Evolutionary conservation across 768 basidiomycete genomes (phyloP).

Genomic region (Glaciozyma antarctica): DNA sequence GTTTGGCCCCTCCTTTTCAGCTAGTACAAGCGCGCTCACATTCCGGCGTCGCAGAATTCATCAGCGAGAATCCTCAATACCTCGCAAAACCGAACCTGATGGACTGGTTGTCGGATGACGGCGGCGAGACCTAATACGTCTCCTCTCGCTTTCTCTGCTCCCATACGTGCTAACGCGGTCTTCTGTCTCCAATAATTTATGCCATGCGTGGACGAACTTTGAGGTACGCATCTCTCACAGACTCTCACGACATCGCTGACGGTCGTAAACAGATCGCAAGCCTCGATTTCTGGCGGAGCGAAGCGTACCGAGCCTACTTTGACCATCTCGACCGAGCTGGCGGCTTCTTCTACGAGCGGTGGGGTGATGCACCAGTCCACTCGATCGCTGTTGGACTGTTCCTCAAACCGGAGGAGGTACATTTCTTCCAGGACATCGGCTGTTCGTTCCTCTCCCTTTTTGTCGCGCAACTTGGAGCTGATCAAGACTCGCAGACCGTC

Average conservation of each 20-base stretch:
- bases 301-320: conserved; percentile 74
- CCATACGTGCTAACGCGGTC: too few relatives aligned
- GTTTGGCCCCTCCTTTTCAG: conserved; percentile 31
- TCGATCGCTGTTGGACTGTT: conserved; percentile 85
- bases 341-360: conserved; percentile 62
- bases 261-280: conserved; percentile 50
- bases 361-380: conserved; percentile 91
- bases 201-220: conserved; percentile 56
- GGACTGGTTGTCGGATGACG: conserved; percentile 64
- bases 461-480: not conserved
- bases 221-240: conserved; percentile 41
- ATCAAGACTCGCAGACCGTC: conserved; percentile 41
- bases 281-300: conserved; percentile 71
- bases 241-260: not conserved
- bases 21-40: not conserved
- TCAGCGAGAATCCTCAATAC: conserved; percentile 53
- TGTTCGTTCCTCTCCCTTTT: conserved; percentile 37
- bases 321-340: conserved; percentile 67
- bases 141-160: conserved; percentile 2
- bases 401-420: conserved; percentile 71
- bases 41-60: conserved; percentile 51
- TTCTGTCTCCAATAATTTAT: not conserved
- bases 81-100: conserved; percentile 57
- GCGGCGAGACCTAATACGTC: conserved; percentile 60
- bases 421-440: conserved; percentile 91